phyloP scores from a whole-genome alignment of 2,329 filamentous ascomycete genomes.

The Herpotrichia juniperi region DNA sequence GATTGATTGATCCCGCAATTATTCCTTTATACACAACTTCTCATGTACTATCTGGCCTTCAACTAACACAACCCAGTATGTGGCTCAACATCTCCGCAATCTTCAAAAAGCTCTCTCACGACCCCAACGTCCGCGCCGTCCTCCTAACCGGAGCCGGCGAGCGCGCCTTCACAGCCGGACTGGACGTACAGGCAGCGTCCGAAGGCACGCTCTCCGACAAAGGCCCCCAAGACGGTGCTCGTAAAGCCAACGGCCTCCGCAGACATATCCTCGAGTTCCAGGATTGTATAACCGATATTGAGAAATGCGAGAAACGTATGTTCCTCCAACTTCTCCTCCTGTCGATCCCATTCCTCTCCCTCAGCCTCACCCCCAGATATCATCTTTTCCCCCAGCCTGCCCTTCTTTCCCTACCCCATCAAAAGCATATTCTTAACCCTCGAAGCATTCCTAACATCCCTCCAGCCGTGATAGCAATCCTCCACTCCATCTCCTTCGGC shows the following conservation, averaged over 20 bases:
- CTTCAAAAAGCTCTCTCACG: conserved; percentile 74
- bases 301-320: conserved; percentile 81
- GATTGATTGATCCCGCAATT: too few species aligned
- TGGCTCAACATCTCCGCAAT: conserved; percentile 80
- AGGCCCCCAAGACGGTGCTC: conserved; percentile 62
- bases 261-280: conserved; percentile 82
- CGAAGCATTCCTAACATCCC: neutral
- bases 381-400: neutral
- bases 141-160: conserved; percentile 82
- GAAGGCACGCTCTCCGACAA: conserved; percentile 51
- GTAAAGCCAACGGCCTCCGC: conserved; percentile 62
- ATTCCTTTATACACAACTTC: too few species aligned
- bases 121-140: conserved; percentile 75
- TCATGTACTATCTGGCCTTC: too few species aligned
- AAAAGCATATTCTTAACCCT: neutral
- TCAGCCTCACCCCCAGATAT: neutral
- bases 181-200: conserved; percentile 78
- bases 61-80: conserved; percentile 61
- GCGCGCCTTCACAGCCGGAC: conserved; percentile 81
- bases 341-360: neutral
- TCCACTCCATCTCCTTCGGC: conserved; percentile 45
- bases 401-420: conserved; percentile 1
- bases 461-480: conserved; percentile 51
- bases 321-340: neutral
- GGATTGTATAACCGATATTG: conserved; percentile 73